Evolutionary conservation across 805 yeast genomes (phyloP).

Genomic region (Ogataea chonburiensis): DNA sequence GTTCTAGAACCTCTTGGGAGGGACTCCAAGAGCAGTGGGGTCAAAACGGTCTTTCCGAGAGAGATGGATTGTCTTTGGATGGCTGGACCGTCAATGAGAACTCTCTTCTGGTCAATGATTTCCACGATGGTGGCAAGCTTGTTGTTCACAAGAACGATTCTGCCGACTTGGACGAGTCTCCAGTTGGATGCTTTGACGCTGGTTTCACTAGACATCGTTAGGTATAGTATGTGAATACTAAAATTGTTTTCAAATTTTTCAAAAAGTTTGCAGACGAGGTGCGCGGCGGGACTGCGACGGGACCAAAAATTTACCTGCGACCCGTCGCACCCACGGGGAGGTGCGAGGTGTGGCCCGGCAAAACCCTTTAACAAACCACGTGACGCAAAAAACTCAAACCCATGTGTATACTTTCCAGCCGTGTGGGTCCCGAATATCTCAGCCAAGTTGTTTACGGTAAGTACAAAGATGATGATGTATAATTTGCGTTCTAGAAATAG

Average conservation of each 20-base stretch:
- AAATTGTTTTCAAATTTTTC: conserved; percentile 18
- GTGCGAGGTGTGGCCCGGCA: conserved; percentile 8
- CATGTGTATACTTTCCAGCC: no score
- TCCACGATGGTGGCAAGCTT: conserved; percentile 97
- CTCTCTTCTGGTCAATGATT: conserved; percentile 99
- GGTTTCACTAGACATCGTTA: conserved; percentile 47
- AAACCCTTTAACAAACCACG: conserved; percentile 2
- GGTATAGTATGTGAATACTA: conserved; percentile 10
- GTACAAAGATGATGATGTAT: conserved; percentile 30
- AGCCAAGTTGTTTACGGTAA: no score
- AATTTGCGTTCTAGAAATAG: conserved; percentile 39
- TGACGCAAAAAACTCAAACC: neutral
- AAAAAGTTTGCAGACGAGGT: conserved; percentile 13
- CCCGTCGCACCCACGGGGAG: conserved; percentile 1
- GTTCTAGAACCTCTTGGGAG: conserved; percentile 96
- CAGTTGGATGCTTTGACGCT: conserved; percentile 93
- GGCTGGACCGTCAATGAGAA: conserved; percentile 94
- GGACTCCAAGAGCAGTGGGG: conserved; percentile 81
- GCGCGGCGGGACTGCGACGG: conserved; percentile 7
- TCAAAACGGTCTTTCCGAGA: conserved; percentile 85
- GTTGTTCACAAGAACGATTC: conserved; percentile 92
- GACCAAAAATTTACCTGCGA: neutral
- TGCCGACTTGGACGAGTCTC: conserved; percentile 99
- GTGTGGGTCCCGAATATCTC: no score
- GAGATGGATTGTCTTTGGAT: conserved; percentile 90